A percentile compares a stretch with the other conserved stretches of the same genome.
These are phyloP conservation scores for Begonia masoniana DNA, from an alignment of 306 rosid species.

Conservation along the genomic window DNA sequence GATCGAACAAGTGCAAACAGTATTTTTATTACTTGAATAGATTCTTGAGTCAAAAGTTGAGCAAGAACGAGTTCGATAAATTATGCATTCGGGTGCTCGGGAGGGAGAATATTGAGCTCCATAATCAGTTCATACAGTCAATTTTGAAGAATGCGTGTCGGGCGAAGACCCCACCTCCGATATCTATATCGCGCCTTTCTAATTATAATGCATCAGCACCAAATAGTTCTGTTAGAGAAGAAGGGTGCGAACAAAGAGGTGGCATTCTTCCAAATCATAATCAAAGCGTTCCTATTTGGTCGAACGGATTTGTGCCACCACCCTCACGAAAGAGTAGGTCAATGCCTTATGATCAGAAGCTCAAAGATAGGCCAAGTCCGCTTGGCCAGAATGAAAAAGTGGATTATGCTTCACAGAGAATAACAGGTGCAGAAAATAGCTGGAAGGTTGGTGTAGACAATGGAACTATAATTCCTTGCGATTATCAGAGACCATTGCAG, in stretches of 20 bases:
- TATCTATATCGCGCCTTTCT: constrained; percentile 26
- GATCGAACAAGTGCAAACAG: constrained; percentile 57
- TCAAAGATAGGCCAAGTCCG: constrained; percentile 77
- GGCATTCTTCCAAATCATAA: constrained; percentile 32
- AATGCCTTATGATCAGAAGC: constrained; percentile 55
- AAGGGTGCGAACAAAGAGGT: constrained; percentile 53
- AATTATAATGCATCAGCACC: constrained; percentile 37
- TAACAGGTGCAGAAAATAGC: constrained; percentile 43
- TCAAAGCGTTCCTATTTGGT: constrained; percentile 56
- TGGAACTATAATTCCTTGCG: constrained; percentile 53
- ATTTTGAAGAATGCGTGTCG: constrained; percentile 77
- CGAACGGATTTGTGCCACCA: constrained; percentile 62
- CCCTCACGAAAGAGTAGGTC: constrained; percentile 69
- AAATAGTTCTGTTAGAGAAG: constrained; percentile 54
- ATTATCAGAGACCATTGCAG: constrained; percentile 69
- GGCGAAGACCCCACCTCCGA: constrained; percentile 67
- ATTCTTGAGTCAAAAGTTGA: constrained; percentile 78
- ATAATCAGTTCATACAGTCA: constrained; percentile 70
- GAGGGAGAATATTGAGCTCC: constrained; percentile 67
- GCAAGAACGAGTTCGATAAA: constrained; percentile 78
- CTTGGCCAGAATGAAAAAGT: constrained; percentile 91
- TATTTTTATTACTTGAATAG: constrained; percentile 59
- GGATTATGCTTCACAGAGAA: constrained; percentile 36
- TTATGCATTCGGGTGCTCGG: constrained; percentile 64
- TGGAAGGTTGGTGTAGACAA: constrained; percentile 46